Base-by-base conservation (phyloP, 768 basidiomycete genomes). In the Hygrocybe coccinea region DNA sequence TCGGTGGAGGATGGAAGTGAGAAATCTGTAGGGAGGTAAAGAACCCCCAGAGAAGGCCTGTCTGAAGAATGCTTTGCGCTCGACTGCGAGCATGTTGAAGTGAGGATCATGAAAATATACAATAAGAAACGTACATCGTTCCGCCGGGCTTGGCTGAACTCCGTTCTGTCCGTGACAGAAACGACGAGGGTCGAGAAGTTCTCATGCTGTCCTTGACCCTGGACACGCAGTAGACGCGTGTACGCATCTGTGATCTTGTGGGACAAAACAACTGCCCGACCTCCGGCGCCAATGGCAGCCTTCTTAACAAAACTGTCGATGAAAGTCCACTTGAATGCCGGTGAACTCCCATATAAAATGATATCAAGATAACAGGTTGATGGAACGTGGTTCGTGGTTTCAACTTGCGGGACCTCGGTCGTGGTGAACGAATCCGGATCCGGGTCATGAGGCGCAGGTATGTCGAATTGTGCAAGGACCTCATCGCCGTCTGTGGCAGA, bases 281-380 rank as follows among this genome's bases (percentile, higher is more conserved):
- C 50, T 36, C 34, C 25, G 24, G 44, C 47, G 19, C 37, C 47
- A 41, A 19, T 37, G 15, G 55, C 48, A n/a, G 29, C 37, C 49
- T 56, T 56, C 54, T 48, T 49, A 12, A 47, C 46, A 2, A 49
- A 33, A 21, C 69, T 74, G 60, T 82, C 75, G 62, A 85, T 75
- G 62, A 89, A 76, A 37, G 75, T 70, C 83, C 83, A 83, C 69
- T 86, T 85, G 72, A 74, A 72, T 58, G 74, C 57, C 46, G 83
- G 76, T 36, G 84, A 76, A 53, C 74, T 68, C 25, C 87, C 87
- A 67, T 88, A 89, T n/a, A 90, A 74, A 48, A 82, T 71, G 60
- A 90, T 75, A 64, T 83, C 79, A 61, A 87, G 76, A 60, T 78
- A 77, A 58, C 71, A 63, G 46, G 69, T 70, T 57, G 63, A 62